Evolutionary conservation across 495 filamentous ascomycete genomes (phyloP), one percentile per base, ranked within the genome.

Genomic region (Xylaria nigripes): DNA sequence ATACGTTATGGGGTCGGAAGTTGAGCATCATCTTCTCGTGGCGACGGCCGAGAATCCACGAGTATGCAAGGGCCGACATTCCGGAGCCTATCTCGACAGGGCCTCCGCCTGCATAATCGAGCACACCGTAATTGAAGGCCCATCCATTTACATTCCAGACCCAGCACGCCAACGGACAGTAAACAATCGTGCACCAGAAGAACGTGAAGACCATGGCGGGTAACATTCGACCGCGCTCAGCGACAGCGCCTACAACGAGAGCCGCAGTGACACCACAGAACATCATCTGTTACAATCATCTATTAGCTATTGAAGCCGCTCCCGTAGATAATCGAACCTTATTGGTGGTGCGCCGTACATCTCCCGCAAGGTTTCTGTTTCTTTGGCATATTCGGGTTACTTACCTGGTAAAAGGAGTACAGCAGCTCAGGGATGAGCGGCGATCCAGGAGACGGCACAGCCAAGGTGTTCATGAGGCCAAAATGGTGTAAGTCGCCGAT

Each of bases 1-100:
- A 96, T 55, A 97, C 93, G 72, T 97, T 98, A 80, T 98, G 93
- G 3, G 93, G 94, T 58, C 89, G 85, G 80, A 89, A 95, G 69
- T 81, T 95, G 68, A 96, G 80, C 85, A 97, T 95, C 93, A 97
- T 96, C 79, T 90, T 94, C 77, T 97, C 93, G 75, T 96, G 93
- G 50, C 94, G 89, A 60, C 90, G 87, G 51, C 94, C 94, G 50
- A 97, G 86, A 36, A 97, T 87, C 84, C 89, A 83, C 15, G 90
- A 95, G 74, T 97, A 98, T 49, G 93, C 93, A 15, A 97, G 77
- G 18, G 93, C 94, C 23, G 88, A 89, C 68, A 95, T 73, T 57
- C 93, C 93, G 43, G 94, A 97, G 36, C 82, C 89, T 56, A 98
- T 97, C 72, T 98, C 93, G 81, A 98, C 93, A 63, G 93, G 94